These are phyloP conservation scores for Cyclocybe cylindracea DNA, from an alignment of 768 basidiomycete species.

Conservation along the genomic window DNA sequence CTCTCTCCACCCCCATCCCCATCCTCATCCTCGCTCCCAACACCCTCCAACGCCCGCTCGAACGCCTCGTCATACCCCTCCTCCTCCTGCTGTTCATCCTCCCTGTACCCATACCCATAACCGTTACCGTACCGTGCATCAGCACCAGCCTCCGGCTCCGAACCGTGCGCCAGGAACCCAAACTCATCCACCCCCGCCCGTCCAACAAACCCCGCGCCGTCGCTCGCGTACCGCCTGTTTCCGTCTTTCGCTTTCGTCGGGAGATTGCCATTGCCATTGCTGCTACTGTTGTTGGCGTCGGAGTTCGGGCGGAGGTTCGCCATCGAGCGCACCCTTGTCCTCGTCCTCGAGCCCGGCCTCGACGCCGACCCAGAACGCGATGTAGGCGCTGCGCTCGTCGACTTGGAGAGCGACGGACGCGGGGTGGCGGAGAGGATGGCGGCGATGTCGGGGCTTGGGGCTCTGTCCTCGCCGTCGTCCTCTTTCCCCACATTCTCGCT, in stretches of 20 bases:
- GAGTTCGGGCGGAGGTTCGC: too few species aligned
- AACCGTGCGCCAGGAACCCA: too few species aligned
- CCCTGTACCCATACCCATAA: not conserved
- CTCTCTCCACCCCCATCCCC: not conserved
- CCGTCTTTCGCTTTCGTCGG: too few species aligned
- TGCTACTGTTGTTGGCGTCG: not conserved
- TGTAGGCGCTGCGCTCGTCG: not conserved
- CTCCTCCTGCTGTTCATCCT: conserved; percentile 1
- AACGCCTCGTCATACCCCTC: conserved; percentile 14
- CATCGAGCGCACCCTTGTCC: too few species aligned
- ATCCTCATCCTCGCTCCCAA: conserved; percentile 12
- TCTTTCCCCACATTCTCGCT: not conserved
- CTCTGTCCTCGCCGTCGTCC: not conserved
- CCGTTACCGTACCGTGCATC: not conserved
- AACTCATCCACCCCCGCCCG: too few species aligned
- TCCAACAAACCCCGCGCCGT: too few species aligned
- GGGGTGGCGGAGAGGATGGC: conserved; percentile 41
- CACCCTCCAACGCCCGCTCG: conserved; percentile 18
- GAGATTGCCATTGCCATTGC: not conserved
- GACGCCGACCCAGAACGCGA: not conserved
- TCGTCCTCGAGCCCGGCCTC: not conserved
- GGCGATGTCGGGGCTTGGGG: conserved; percentile 36
- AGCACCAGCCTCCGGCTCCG: not conserved
- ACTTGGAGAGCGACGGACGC: conserved; percentile 25
- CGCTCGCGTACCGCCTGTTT: too few species aligned